These are phyloP conservation scores for Boletus sensibilis DNA, from an alignment of 768 basidiomycete genomes.

Conservation along the genomic window DNA sequence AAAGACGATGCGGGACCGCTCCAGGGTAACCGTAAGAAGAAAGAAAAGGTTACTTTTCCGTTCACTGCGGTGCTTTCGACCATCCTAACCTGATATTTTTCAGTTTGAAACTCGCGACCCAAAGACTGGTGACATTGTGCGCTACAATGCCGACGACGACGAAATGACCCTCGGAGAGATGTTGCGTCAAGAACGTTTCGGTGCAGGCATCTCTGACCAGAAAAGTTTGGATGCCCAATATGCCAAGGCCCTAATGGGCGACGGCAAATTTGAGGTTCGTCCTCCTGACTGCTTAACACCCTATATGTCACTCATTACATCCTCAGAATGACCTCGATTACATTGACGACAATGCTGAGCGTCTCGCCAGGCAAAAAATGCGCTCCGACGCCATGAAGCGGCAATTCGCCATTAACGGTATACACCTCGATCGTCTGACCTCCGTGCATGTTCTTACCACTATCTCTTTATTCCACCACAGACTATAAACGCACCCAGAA, in stretches of 20 bases:
- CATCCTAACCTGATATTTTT: not conserved
- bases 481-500: slow-evolving; percentile 96
- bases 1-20: slow-evolving; percentile 49
- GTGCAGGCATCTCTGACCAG: slow-evolving; percentile 86
- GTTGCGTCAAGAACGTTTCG: slow-evolving; percentile 88
- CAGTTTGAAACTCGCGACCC: slow-evolving; percentile 87
- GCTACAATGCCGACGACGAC: slow-evolving; percentile 92
- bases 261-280: slow-evolving; percentile 81
- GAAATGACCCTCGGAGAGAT: slow-evolving; percentile 83
- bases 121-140: slow-evolving; percentile 85
- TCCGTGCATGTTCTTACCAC: not conserved
- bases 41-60: slow-evolving; percentile 53
- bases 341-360: slow-evolving; percentile 95
- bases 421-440: slow-evolving; percentile 15
- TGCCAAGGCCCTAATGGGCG: slow-evolving; percentile 82
- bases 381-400: slow-evolving; percentile 95
- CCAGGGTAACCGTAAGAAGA: slow-evolving; percentile 78
- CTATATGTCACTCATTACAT: not conserved
- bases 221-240: slow-evolving; percentile 90
- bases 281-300: not conserved
- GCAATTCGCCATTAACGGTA: slow-evolving; percentile 94
- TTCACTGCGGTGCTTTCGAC: not conserved
- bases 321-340: slow-evolving; percentile 84
- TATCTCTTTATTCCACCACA: slow-evolving; percentile 29
- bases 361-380: slow-evolving; percentile 91